These are phyloP conservation scores for Nadsonia starkeyi-henricii DNA, from an alignment of 1,139 yeast species.

Conservation along the genomic window DNA sequence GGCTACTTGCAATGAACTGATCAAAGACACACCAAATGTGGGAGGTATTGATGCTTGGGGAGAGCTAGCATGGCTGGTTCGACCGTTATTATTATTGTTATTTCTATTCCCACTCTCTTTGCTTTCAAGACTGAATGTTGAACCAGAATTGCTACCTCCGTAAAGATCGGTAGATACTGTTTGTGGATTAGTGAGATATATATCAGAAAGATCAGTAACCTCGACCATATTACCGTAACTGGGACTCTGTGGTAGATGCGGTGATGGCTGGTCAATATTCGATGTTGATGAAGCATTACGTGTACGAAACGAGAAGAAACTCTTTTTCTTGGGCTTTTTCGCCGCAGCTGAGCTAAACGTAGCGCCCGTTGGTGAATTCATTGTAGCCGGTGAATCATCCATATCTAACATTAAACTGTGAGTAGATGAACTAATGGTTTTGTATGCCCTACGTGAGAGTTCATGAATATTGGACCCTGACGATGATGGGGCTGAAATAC, in stretches of 20 bases:
- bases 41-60: not conserved
- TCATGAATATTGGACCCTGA: not conserved
- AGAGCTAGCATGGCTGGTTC: too few relatives aligned
- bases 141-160: too few relatives aligned
- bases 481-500: too few relatives aligned
- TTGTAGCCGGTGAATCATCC: too few relatives aligned
- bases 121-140: too few relatives aligned
- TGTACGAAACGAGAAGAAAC: constrained; percentile 39
- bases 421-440: not conserved
- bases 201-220: not conserved
- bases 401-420: not conserved
- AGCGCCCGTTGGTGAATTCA: too few relatives aligned
- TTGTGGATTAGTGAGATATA: not conserved
- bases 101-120: not conserved
- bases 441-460: not conserved
- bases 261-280: constrained; percentile 5
- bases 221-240: not conserved
- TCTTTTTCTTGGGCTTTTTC: constrained; percentile 37
- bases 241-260: constrained; percentile 6
- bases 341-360: not conserved
- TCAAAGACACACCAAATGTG: constrained; percentile 55
- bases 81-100: constrained; percentile 1
- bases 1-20: constrained; percentile 39
- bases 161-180: not conserved
- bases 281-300: constrained; percentile 7